Evolutionary conservation across 768 basidiomycete genomes (phyloP).

Genomic region (Termitomyces sp.): DNA sequence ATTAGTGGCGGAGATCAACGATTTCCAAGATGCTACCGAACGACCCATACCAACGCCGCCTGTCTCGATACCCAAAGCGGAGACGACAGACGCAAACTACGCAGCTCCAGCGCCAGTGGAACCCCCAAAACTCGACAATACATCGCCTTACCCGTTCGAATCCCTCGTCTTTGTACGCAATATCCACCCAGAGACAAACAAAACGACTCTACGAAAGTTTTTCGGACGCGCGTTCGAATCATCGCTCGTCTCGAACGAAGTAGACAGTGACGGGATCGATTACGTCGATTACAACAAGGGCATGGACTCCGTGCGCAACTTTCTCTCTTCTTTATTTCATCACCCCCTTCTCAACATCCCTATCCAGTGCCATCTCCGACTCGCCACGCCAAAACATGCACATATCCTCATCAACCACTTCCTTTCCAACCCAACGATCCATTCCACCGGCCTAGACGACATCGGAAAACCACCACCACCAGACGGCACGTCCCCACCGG

Average conservation of each 20-base stretch:
- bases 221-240: slow-evolving; percentile 43
- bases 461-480: slow-evolving; percentile 29
- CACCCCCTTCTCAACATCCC: neutral
- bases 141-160: slow-evolving; percentile 53
- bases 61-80: neutral
- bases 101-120: slow-evolving; percentile 1
- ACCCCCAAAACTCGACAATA: slow-evolving; percentile 15
- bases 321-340: neutral
- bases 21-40: no score
- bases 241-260: slow-evolving; percentile 3
- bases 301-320: slow-evolving; percentile 59
- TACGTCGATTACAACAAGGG: slow-evolving; percentile 83
- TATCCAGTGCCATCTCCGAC: slow-evolving; percentile 68
- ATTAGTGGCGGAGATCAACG: no score
- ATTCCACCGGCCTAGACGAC: slow-evolving; percentile 57
- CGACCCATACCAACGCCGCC: neutral
- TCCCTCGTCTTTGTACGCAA: slow-evolving; percentile 74
- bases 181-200: slow-evolving; percentile 75
- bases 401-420: slow-evolving; percentile 46
- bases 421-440: slow-evolving; percentile 30
- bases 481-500: slow-evolving; percentile 16
- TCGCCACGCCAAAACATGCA: slow-evolving; percentile 52
- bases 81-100: slow-evolving; percentile 5
- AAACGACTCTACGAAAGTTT: slow-evolving; percentile 68
- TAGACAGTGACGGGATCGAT: slow-evolving; percentile 46